Conservation (phyloP, 306 rosid genomes). For the Mimosa pudica region DNA sequence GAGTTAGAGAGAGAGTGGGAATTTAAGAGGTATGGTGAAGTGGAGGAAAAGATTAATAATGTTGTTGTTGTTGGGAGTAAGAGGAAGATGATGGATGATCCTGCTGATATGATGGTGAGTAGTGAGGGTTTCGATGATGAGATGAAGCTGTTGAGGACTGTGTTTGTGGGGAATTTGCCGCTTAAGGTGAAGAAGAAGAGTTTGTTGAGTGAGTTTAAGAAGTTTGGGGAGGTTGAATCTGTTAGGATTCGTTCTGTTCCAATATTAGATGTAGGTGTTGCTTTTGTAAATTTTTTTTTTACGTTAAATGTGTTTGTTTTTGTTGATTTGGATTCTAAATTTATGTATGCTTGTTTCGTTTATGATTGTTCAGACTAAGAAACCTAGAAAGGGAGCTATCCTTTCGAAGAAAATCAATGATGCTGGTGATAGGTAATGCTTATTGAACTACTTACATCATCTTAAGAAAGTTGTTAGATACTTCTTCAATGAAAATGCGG, state of each 20-base stretch:
- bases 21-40: conserved; percentile 63
- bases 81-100: conserved; percentile 73
- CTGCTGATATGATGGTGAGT: conserved; percentile 70
- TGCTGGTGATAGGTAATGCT: conserved; percentile 69
- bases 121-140: conserved; percentile 90
- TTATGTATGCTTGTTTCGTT: not conserved
- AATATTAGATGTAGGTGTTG: conserved; percentile 69
- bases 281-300: not conserved
- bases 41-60: not conserved
- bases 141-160: conserved; percentile 84
- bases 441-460: conserved; percentile 12
- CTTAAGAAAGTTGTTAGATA: conserved; percentile 2
- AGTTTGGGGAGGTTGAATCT: conserved; percentile 90
- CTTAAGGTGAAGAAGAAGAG: conserved; percentile 77
- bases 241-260: conserved; percentile 97
- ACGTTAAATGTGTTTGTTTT: not conserved
- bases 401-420: conserved; percentile 71
- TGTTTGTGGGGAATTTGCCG: conserved; percentile 90
- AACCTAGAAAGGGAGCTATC: conserved; percentile 84
- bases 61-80: conserved; percentile 58
- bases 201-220: conserved; percentile 66
- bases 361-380: conserved; percentile 66
- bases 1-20: conserved; percentile 88
- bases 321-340: not conserved
- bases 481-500: conserved; percentile 6